phyloP scores from a whole-genome alignment of 108 stramenopile genomes.

The Mediolabrus comicus region DNA sequence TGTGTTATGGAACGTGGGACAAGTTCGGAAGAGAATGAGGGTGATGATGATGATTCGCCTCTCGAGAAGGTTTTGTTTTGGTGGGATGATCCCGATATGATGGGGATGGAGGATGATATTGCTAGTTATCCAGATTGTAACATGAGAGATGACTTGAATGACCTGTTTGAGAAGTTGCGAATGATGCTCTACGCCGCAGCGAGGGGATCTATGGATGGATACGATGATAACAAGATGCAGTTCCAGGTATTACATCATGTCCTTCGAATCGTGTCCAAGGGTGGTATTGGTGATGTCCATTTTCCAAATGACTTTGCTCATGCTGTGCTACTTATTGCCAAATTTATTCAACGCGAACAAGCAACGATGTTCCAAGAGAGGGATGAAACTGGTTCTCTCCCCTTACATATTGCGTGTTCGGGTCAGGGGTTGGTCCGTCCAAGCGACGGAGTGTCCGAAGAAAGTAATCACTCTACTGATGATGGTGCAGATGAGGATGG shows the following conservation, averaged over 20 bases:
- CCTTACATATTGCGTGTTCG: slow-evolving; percentile 43
- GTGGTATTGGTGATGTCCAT: slow-evolving; percentile 21
- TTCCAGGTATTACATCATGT: slow-evolving; percentile 38
- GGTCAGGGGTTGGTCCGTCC: slow-evolving; percentile 14
- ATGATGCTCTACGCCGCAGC: slow-evolving; percentile 47
- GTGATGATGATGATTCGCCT: slow-evolving; percentile 42
- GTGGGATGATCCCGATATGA: slow-evolving; percentile 46
- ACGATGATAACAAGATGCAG: slow-evolving; percentile 17
- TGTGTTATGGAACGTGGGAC: slow-evolving; percentile 35
- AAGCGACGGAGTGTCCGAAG: slow-evolving; percentile 5
- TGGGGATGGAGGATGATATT: slow-evolving; percentile 39
- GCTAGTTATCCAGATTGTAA: slow-evolving; percentile 33
- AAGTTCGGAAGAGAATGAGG: slow-evolving; percentile 38
- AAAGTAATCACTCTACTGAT: neutral
- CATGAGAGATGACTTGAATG: slow-evolving; percentile 30
- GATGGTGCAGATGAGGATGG: slow-evolving; percentile 1
- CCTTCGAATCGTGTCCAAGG: slow-evolving; percentile 15
- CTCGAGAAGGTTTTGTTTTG: slow-evolving; percentile 38
- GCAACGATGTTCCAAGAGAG: slow-evolving; percentile 34
- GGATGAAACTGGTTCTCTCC: slow-evolving; percentile 38
- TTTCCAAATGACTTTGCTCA: slow-evolving; percentile 42
- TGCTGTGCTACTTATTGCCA: slow-evolving; percentile 26
- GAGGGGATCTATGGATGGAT: slow-evolving; percentile 19
- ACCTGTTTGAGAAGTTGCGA: slow-evolving; percentile 33
- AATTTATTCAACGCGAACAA: slow-evolving; percentile 28